Conservation (phyloP, 2,329 filamentous ascomycete genomes). For the Arthrinium phaeospermum region DNA sequence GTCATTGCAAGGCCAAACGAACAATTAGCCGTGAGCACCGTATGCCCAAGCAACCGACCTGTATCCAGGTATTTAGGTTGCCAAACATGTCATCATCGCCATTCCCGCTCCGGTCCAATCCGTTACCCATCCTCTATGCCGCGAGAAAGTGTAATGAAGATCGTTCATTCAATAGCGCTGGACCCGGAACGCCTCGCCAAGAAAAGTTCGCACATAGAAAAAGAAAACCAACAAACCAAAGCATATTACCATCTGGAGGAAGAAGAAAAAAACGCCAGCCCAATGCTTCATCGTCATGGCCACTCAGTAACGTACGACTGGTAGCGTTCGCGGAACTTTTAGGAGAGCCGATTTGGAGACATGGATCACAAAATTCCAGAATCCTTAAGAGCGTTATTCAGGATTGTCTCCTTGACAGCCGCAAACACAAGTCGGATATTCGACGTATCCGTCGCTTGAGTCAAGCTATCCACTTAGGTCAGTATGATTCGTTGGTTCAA, state of each 20-base stretch:
- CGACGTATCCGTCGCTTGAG: conserved; percentile 97
- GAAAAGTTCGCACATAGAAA: conserved; percentile 22
- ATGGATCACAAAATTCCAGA: conserved; percentile 83
- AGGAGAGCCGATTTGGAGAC: conserved; percentile 22
- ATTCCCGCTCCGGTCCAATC: background rate
- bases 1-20: background rate
- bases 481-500: conserved; percentile 28
- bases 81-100: background rate
- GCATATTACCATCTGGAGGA: conserved; percentile 17
- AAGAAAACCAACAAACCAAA: conserved; percentile 17
- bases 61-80: background rate
- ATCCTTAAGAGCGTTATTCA: conserved; percentile 97
- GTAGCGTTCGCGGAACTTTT: background rate
- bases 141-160: conserved; percentile 31
- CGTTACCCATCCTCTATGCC: conserved; percentile 26
- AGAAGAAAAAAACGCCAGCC: conserved; percentile 25
- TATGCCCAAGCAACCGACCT: background rate
- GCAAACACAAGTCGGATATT: conserved; percentile 98
- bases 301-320: background rate
- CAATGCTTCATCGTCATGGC: conserved; percentile 22
- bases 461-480: conserved; percentile 66
- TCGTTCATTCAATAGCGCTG: conserved; percentile 28
- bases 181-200: conserved; percentile 39
- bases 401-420: conserved; percentile 96
- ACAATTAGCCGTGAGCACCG: background rate